These are phyloP conservation scores for Diaporthe citri DNA, from an alignment of 2,329 filamentous ascomycete species.

Conservation along the genomic window DNA sequence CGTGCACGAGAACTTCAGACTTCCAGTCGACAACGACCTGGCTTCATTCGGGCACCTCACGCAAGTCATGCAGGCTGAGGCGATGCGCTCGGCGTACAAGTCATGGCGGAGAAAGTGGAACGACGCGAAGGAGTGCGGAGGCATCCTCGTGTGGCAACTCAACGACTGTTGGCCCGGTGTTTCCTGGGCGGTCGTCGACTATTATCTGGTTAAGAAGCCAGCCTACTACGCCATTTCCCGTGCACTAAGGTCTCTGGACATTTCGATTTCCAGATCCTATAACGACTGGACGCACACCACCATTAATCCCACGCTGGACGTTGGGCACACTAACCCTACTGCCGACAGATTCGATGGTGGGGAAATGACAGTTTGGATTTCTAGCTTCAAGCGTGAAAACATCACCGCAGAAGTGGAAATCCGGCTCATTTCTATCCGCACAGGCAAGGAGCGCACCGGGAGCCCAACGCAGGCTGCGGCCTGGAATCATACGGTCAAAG, in stretches of 20 bases:
- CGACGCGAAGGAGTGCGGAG: conserved; percentile 80
- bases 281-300: conserved; percentile 19
- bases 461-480: not conserved
- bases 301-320: not conserved
- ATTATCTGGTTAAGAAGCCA: conserved; percentile 81
- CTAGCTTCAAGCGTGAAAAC: not conserved
- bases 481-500: not conserved
- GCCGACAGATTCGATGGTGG: not conserved
- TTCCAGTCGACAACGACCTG: conserved; percentile 63
- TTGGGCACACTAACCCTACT: not conserved
- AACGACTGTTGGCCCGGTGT: conserved; percentile 91
- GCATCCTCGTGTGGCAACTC: conserved; percentile 86
- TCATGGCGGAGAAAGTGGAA: conserved; percentile 83
- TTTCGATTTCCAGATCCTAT: conserved; percentile 49
- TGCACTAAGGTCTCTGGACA: conserved; percentile 78
- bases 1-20: conserved; percentile 89
- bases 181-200: conserved; percentile 83
- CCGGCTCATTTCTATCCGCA: conserved; percentile 5
- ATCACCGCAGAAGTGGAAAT: not conserved
- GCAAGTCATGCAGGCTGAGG: conserved; percentile 78
- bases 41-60: conserved; percentile 80
- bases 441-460: not conserved
- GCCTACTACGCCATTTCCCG: conserved; percentile 84
- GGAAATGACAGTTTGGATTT: not conserved
- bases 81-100: conserved; percentile 73